Conservation (phyloP, 108 stramenopile species). For the Heterococcus sp. region DNA sequence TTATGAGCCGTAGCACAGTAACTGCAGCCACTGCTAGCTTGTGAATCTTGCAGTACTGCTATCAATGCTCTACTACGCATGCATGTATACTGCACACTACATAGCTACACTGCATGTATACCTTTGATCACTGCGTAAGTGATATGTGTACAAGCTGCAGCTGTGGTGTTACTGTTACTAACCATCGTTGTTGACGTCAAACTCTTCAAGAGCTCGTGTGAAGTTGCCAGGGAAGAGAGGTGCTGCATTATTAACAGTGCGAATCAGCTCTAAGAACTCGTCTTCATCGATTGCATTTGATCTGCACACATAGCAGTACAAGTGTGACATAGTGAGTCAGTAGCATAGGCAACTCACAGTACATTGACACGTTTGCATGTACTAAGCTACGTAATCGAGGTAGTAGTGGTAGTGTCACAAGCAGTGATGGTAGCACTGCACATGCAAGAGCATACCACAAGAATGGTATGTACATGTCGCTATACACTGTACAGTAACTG, state of each 20-base stretch:
- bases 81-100: not conserved
- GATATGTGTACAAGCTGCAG: not conserved
- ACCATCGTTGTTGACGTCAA: slow-evolving; percentile 41
- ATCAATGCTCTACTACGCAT: not conserved
- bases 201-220: slow-evolving; percentile 50
- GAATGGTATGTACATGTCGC: too few relatives aligned
- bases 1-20: too few relatives aligned
- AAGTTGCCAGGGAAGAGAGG: slow-evolving; percentile 63
- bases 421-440: too few relatives aligned
- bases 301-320: slow-evolving; percentile 48
- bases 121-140: not conserved
- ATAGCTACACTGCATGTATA: not conserved
- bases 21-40: not conserved
- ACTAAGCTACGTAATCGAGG: too few relatives aligned
- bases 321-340: slow-evolving; percentile 54
- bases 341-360: not conserved
- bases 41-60: not conserved
- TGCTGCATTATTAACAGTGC: slow-evolving; percentile 55
- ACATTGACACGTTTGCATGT: too few relatives aligned
- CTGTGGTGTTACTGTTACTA: too few relatives aligned
- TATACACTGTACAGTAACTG: too few relatives aligned
- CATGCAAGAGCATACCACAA: too few relatives aligned
- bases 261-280: slow-evolving; percentile 58
- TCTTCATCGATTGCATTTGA: slow-evolving; percentile 62
- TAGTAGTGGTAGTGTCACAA: too few relatives aligned